Base-by-base conservation (phyloP, 257 asterid genomes). In the Solanum etuberosum region DNA sequence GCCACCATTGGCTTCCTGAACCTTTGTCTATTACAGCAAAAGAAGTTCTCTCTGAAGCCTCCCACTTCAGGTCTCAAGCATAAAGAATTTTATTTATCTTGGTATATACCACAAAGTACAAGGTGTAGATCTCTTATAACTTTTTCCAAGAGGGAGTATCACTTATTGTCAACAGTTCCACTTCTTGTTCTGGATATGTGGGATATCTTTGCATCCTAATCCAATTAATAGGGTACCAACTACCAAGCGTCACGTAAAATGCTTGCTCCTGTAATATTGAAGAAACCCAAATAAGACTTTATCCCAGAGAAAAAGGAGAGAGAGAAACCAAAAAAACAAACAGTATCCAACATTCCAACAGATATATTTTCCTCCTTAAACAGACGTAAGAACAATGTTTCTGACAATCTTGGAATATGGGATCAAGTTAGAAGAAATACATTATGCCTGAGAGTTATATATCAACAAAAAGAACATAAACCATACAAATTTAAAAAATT, bases 1-100 rank as follows among this genome's bases (percentile, higher is more conserved):
- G 98, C 95, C 35, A 94, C 77, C 43, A 94, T 95, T 1, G 97
- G 95, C 92, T 93, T 95, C 89, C 98, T 87, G 90, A 96, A 93
- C 87, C 98, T 91, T 93, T 94, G 89, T 95, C 98, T 7, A 95
- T 88, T 83, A 96, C 98, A 25, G 96, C 97, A 70, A 96, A 93
- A 90, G 91, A 94, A 95, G 86, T 93, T 94, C 3, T 91, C 94
- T 0, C 93, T 92, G 5, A 98, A 92, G 7, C 96, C 98, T 87
- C 92, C 94, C 46, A 92, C 94, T 86, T 94, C 98, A 9, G 97
- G 95, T 77, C 92, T 95, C 80, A 76, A 94, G 93, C 96, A 93
- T 91, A 59, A 72, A 72, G 29, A 72, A 34, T 9, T 72, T 34
- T 72, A 34, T 31, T 72, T 8, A 72, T 72, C 40, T 27, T 78